Percentiles rank a stretch among this genome's conserved stretches.
These are phyloP conservation scores for Fusarium pseudocircinatum DNA, from an alignment of 2,329 filamentous ascomycete genomes.

Conservation along the genomic window DNA sequence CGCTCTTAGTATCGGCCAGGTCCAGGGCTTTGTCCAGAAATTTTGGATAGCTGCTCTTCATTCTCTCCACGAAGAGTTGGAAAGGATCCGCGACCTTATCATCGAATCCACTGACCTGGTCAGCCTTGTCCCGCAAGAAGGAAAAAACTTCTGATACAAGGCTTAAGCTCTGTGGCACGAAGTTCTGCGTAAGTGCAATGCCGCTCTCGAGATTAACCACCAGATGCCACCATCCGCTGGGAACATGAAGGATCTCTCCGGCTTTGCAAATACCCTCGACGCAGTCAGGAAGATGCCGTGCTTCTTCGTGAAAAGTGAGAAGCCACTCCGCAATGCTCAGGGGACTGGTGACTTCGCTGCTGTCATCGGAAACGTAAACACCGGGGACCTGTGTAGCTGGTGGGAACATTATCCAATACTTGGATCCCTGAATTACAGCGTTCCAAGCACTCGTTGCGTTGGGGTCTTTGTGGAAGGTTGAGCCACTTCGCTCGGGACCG, in stretches of 20 bases:
- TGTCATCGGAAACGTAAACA: slow-evolving; percentile 88
- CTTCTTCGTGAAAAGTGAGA: slow-evolving; percentile 86
- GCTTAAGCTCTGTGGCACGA: slow-evolving; percentile 72
- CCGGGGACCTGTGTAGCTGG: slow-evolving; percentile 82
- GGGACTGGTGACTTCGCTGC: slow-evolving; percentile 92
- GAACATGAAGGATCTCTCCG: slow-evolving; percentile 91
- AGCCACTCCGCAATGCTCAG: slow-evolving; percentile 98
- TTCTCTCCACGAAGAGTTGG: slow-evolving; percentile 75
- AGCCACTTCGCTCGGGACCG: slow-evolving; percentile 86
- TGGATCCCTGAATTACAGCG: slow-evolving; percentile 85
- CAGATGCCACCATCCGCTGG: slow-evolving; percentile 96
- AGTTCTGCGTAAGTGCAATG: slow-evolving; percentile 94
- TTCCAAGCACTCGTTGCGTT: slow-evolving; percentile 89
- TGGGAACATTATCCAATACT: slow-evolving; percentile 99
- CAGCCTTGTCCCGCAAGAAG: slow-evolving; percentile 83
- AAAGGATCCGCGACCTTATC: slow-evolving; percentile 77
- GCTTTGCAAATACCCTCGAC: slow-evolving; percentile 84
- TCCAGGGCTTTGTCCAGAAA: slow-evolving; percentile 72
- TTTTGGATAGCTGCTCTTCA: slow-evolving; percentile 71
- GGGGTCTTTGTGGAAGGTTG: slow-evolving; percentile 90
- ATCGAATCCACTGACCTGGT: slow-evolving; percentile 88
- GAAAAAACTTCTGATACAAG: slow-evolving; percentile 79
- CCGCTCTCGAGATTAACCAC: slow-evolving; percentile 88
- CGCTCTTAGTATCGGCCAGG: slow-evolving; percentile 70
- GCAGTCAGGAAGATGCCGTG: slow-evolving; percentile 78